These are phyloP conservation scores for Clarireedia monteithiana DNA, from an alignment of 2,329 filamentous ascomycete species.

Conservation along the genomic window DNA sequence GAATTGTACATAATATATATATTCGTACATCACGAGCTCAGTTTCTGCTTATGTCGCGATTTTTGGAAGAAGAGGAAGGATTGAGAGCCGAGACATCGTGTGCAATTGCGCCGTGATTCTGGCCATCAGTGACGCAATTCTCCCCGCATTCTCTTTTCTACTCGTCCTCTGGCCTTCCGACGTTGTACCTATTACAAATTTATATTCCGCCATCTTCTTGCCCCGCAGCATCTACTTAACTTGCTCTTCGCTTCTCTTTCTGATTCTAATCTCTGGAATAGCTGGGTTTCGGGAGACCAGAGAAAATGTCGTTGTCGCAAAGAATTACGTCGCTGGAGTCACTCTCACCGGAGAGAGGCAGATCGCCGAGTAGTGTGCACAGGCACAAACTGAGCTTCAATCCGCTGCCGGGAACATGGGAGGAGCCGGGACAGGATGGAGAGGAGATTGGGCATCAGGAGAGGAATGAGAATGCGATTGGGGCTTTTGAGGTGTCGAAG, in stretches of 20 bases:
- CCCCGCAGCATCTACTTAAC: background rate
- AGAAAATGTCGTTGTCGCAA: conserved; percentile 18
- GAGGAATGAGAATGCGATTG: conserved; percentile 18
- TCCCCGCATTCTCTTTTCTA: too few relatives aligned
- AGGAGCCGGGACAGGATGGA: conserved; percentile 3
- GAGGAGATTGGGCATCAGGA: background rate
- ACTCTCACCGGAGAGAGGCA: conserved; percentile 19
- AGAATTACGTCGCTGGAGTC: conserved; percentile 20
- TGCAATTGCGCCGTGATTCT: too few relatives aligned
- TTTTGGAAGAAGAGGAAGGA: too few relatives aligned
- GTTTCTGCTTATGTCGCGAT: too few relatives aligned
- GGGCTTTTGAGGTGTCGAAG: conserved; percentile 33
- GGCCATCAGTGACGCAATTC: too few relatives aligned
- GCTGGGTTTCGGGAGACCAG: too few relatives aligned
- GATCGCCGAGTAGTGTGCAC: conserved; percentile 4
- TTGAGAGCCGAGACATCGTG: too few relatives aligned
- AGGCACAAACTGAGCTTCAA: conserved; percentile 21
- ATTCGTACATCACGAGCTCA: too few relatives aligned
- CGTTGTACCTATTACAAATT: too few relatives aligned
- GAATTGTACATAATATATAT: too few relatives aligned
- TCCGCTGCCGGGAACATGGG: conserved; percentile 19
- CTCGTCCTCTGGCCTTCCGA: too few relatives aligned
- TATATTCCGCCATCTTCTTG: background rate
- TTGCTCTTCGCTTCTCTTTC: background rate
- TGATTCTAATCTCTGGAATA: background rate